Conservation (phyloP, 2,329 filamentous ascomycete genomes). For the Orbilia brochopaga region DNA sequence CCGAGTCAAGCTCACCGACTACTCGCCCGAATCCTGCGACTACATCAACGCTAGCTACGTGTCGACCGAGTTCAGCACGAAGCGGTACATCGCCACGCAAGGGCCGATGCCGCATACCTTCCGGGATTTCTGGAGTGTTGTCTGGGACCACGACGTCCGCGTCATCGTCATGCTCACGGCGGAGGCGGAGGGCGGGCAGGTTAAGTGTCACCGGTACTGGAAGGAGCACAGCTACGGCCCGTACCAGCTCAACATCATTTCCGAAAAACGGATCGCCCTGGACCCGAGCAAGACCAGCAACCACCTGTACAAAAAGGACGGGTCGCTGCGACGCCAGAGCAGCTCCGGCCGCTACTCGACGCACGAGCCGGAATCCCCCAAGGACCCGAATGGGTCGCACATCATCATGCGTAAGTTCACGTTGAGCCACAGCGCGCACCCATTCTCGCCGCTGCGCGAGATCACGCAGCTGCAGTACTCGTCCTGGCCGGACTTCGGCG, state of each 20-base stretch:
- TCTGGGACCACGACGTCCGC: constrained; percentile 95
- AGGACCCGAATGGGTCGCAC: constrained; percentile 68
- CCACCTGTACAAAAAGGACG: constrained; percentile 54
- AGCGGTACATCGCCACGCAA: constrained; percentile 93
- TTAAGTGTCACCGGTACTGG: constrained; percentile 97
- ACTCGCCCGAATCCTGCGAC: constrained; percentile 74
- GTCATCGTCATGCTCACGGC: constrained; percentile 97
- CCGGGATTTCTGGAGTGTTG: constrained; percentile 94
- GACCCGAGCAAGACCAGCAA: constrained; percentile 63
- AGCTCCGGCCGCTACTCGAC: constrained; percentile 44
- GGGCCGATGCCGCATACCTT: constrained; percentile 92
- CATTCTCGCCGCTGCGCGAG: constrained; percentile 85
- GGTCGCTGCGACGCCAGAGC: constrained; percentile 40
- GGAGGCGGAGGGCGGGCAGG: constrained; percentile 87
- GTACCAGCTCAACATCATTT: constrained; percentile 75
- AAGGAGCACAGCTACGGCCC: constrained; percentile 76
- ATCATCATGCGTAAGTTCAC: constrained; percentile 88
- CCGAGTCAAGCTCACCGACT: constrained; percentile 76
- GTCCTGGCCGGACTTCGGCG: constrained; percentile 96
- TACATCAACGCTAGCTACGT: constrained; percentile 95
- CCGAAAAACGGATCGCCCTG: constrained; percentile 80
- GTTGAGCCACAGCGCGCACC: constrained; percentile 74
- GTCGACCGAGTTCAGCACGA: constrained; percentile 79
- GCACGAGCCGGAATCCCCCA: constrained; percentile 43
- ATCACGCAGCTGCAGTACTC: constrained; percentile 94